Base-by-base conservation (phyloP, 345 rosid species). In the Jatropha curcas region DNA sequence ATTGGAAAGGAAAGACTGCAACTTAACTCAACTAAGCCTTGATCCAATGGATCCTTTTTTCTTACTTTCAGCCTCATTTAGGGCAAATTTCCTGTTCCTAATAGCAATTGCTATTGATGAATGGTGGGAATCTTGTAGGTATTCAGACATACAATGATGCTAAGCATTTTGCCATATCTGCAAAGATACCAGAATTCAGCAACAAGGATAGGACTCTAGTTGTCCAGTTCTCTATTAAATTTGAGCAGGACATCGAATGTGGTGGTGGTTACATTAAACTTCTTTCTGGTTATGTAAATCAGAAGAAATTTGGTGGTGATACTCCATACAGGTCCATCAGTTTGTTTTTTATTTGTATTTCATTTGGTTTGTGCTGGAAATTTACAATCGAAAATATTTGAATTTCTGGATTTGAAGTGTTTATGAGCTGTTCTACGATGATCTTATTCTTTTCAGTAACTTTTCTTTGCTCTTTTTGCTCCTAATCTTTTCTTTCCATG, bases 301-400 rank as follows among this genome's bases (percentile, higher is more conserved):
- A 94, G 78, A 94, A 94, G 85, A 94, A 92, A 79, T 94, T 87
- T 83, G 98, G 98, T 53, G 98, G 98, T n/a, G 98, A 94, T 77
- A 89, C 98, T 63, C 98, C 98, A 64, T 94, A 90, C 80, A 90
- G 95, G 98, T 94, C 57, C 13, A 63, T 80, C 31, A 48, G n/a
- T 48, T 48, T 31, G 37, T 60, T 60, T 35, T 61, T 35, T 11
- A 33, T 61, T 22, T 61, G 7, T 4, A 16, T 60, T 7, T 34
- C 63, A 8, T 4, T 13, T 10, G n/a, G 20, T 59, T 22, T 31
- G 13, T 12, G 12, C 19, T 31, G 37, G 11, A 4, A 59, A 31
- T 2, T 31, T 25, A 25, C 25, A 27, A 27, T 3, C 17, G 1
- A 17, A 27, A n/a, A n/a, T n/a, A n/a, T n/a, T n/a, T n/a, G 20